phyloP scores from a whole-genome alignment of 345 rosid genomes.

The Eucalyptus shirleyi region DNA sequence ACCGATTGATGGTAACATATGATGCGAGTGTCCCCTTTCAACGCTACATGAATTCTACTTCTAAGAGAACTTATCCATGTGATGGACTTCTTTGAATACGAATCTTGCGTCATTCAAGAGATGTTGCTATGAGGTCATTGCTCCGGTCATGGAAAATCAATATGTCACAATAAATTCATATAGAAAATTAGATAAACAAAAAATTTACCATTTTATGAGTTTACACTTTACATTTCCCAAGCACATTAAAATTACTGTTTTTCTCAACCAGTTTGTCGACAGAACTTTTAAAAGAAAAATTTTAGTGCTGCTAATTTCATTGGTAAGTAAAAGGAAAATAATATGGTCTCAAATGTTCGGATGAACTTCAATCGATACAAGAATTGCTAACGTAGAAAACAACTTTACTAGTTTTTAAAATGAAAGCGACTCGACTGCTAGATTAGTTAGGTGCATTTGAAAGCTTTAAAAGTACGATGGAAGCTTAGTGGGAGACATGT shows the following conservation, averaged over 20 bases:
- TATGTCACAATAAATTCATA: neutral
- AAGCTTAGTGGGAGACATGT: neutral
- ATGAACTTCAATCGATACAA: neutral
- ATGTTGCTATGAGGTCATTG: neutral
- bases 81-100: neutral
- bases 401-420: neutral
- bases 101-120: neutral
- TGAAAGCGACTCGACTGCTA: neutral
- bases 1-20: neutral
- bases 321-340: neutral
- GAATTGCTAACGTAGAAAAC: neutral
- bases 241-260: neutral
- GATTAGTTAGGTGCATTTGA: neutral
- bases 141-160: neutral
- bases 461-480: neutral
- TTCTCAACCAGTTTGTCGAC: neutral
- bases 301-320: neutral
- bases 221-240: neutral
- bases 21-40: neutral
- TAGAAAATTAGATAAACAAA: neutral
- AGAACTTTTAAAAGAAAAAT: neutral
- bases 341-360: neutral
- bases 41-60: neutral
- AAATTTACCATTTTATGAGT: neutral
- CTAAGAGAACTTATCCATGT: neutral